Percentiles rank a stretch among this genome's conserved stretches.
phyloP scores from a whole-genome alignment of 169 alveolate species.

The Hammondia hammondi region DNA sequence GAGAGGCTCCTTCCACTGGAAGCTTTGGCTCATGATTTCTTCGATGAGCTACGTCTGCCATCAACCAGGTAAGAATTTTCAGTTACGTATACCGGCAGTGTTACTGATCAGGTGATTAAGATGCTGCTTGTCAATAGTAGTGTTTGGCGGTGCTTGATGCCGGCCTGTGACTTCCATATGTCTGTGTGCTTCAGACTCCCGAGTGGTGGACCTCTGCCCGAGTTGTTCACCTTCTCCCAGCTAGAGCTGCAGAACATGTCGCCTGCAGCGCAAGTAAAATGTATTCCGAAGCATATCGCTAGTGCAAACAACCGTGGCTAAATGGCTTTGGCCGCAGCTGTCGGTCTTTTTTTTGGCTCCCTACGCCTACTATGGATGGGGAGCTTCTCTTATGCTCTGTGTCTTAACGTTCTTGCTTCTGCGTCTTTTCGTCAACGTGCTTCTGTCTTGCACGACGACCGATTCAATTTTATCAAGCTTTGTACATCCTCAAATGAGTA shows the following conservation, averaged over 20 bases:
- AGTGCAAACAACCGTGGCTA: conserved; percentile 11
- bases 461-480: conserved; percentile 29
- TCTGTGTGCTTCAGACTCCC: conserved; percentile 63
- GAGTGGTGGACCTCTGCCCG: conserved; percentile 73
- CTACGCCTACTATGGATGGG: background rate
- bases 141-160: background rate
- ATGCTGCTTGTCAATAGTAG: too few species aligned
- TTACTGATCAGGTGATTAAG: too few species aligned
- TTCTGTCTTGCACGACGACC: background rate
- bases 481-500: conserved; percentile 32
- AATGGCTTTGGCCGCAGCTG: background rate
- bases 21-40: conserved; percentile 92
- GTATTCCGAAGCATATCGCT: conserved; percentile 53
- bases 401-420: background rate
- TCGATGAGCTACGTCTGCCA: conserved; percentile 91
- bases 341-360: background rate
- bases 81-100: too few species aligned
- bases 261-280: conserved; percentile 57
- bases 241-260: conserved; percentile 74
- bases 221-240: conserved; percentile 70
- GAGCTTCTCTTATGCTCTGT: background rate
- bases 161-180: background rate
- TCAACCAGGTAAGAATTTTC: conserved; percentile 53
- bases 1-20: conserved; percentile 86
- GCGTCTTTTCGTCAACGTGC: conserved; percentile 4